These are phyloP conservation scores for Jasminum sambac DNA, from an alignment of 257 asterid species.

Conservation along the genomic window DNA sequence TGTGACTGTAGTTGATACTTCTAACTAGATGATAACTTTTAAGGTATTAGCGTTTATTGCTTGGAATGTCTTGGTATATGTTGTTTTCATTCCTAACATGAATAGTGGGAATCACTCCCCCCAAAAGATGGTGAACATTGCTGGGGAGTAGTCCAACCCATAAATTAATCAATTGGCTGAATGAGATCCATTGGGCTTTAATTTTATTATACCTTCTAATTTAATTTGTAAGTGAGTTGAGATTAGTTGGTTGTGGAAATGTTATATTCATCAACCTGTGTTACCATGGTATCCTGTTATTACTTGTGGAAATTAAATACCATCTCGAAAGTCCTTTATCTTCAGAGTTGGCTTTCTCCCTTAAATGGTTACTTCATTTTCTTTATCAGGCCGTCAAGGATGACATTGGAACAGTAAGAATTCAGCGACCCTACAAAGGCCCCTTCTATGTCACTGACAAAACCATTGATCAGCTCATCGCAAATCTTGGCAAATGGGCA, in stretches of 20 bases:
- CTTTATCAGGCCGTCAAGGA: constrained; percentile 79
- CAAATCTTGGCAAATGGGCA: constrained; percentile 97
- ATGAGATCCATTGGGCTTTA: neutral
- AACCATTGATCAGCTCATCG: constrained; percentile 88
- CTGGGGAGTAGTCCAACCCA: neutral
- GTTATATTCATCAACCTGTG: constrained; percentile 7
- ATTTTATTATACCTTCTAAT: neutral
- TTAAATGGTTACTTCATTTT: constrained; percentile 21
- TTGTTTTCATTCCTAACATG: neutral
- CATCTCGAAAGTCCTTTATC: neutral
- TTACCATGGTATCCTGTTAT: neutral
- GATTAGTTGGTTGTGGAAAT: neutral
- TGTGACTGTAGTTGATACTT: neutral
- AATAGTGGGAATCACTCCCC: neutral
- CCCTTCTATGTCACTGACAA: constrained; percentile 92
- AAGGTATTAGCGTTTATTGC: constrained; percentile 2
- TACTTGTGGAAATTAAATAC: constrained; percentile 5
- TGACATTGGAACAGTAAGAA: constrained; percentile 80
- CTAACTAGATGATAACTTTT: constrained; percentile 1
- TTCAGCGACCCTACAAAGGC: constrained; percentile 91
- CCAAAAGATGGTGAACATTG: neutral
- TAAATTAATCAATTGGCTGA: neutral
- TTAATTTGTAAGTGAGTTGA: constrained; percentile 4
- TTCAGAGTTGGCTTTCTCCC: constrained; percentile 16
- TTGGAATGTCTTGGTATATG: constrained; percentile 1